phyloP scores from a whole-genome alignment of 2,329 filamentous ascomycete species.

The Aspergillus pseudoglaucus region DNA sequence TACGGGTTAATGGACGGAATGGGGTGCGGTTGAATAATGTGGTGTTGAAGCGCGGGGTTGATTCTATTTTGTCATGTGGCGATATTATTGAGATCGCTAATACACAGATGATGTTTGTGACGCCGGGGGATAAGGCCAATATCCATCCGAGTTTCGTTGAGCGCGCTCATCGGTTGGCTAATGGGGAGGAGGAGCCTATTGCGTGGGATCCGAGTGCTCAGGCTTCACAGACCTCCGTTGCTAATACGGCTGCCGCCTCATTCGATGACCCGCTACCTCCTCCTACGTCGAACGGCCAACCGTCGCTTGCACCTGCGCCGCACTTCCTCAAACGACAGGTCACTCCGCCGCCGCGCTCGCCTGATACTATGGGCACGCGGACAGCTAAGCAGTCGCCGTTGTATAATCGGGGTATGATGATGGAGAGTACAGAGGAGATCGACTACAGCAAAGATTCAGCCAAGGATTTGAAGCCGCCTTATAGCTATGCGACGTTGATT shows the following conservation, averaged over 20 bases:
- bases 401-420: constrained; percentile 47
- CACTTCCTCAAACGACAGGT: constrained; percentile 39
- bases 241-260: neutral
- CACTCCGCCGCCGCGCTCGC: constrained; percentile 35
- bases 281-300: constrained; percentile 22
- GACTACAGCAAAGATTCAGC: constrained; percentile 68
- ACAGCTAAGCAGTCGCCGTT: constrained; percentile 42
- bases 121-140: constrained; percentile 67
- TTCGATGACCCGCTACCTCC: constrained; percentile 5
- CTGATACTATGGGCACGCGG: constrained; percentile 33
- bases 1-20: constrained; percentile 85
- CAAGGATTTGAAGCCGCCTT: constrained; percentile 88
- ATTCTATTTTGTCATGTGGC: constrained; percentile 68
- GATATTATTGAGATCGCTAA: constrained; percentile 87
- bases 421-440: constrained; percentile 48
- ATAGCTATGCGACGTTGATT: constrained; percentile 95
- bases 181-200: constrained; percentile 32
- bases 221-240: constrained; percentile 11
- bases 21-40: constrained; percentile 76
- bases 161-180: constrained; percentile 50
- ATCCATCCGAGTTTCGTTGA: constrained; percentile 65
- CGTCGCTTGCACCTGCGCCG: constrained; percentile 38
- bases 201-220: constrained; percentile 25
- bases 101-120: constrained; percentile 97
- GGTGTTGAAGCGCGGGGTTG: constrained; percentile 60